Base-by-base conservation (phyloP, 2,329 filamentous ascomycete genomes). In the Coniochaeta pulveracea region DNA sequence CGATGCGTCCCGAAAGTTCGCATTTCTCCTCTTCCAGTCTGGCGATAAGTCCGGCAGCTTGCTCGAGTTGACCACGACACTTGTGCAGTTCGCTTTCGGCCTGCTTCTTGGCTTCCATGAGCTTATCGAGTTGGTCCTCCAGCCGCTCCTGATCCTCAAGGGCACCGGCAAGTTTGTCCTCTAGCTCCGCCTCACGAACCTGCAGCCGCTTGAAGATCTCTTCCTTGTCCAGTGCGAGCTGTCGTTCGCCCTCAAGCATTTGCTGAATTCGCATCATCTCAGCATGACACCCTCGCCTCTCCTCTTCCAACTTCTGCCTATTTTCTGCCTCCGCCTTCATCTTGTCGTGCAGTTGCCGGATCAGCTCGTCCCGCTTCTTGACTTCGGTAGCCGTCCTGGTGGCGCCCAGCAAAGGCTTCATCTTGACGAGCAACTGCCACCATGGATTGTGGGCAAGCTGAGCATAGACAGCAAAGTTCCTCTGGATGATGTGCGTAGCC, bases 131-230 rank as follows among this genome's bases (percentile, higher is more conserved):
- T 52, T 98, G 86, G 41, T 93, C 86, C 55, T 98, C 91, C 1
- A 98, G 70, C 34, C 80, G 79, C 51, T 96, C 89, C 52, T 96
- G 89, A 46, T 99, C 93, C 15, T 93, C 83, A 38, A 96, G 76
- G 19, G 89, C 89, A 24, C 84, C 89, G 23, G 85, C 74, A 18
- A 99, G 71, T 60, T 96, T 95, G 49, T 98, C 93, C 34, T 80
- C 84, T 4, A 99, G 70, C 52, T 98, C 89, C 9, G 77, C 71
- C 57, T 98, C 91, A n/a, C 91, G 81, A 34, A 80, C 64, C 51
- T 95, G 91, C 15, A 98, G 66, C n/a, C 93, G 76, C 52, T 89
- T 93, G 66, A 96, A 98, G 39, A 99, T 98, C 49, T 98, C 91
- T 52, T 99, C 93, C 54, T 98, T 98, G 57, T 99, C 91, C 5